A percentile compares a stretch with the other conserved stretches of the same genome.
Conservation (phyloP, 805 yeast species). For the Spathaspora hagerdaliae region DNA sequence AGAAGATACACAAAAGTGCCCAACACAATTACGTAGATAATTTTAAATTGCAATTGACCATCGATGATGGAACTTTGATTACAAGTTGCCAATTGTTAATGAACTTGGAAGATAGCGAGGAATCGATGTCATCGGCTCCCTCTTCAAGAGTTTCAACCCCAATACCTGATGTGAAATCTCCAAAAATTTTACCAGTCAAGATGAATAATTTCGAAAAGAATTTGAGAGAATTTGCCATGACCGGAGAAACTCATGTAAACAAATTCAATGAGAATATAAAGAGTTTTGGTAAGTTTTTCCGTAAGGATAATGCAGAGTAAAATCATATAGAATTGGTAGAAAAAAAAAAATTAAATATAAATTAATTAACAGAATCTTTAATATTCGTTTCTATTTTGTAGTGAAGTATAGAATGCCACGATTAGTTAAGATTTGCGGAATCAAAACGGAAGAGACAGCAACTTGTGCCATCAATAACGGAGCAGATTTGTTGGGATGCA, state of each 20-base stretch:
- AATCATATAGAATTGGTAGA: conserved; percentile 1
- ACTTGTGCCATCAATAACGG: conserved; percentile 62
- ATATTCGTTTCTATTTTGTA: not conserved
- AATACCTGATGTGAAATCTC: conserved; percentile 19
- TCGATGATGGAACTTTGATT: conserved; percentile 17
- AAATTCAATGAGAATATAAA: conserved; percentile 64
- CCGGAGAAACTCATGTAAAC: conserved; percentile 58
- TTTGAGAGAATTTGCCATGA: conserved; percentile 42
- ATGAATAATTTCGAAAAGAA: conserved; percentile 44
- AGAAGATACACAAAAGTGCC: conserved; percentile 42
- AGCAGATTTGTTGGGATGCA: conserved; percentile 78
- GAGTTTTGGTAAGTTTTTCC: conserved; percentile 53
- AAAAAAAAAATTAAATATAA: not conserved
- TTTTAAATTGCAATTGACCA: conserved; percentile 32
- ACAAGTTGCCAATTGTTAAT: conserved; percentile 28
- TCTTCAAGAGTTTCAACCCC: conserved; percentile 6
- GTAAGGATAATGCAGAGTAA: conserved; percentile 23
- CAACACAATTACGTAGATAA: conserved; percentile 31
- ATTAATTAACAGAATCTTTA: not conserved
- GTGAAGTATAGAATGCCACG: not conserved
- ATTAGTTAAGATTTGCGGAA: conserved; percentile 84
- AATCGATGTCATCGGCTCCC: conserved; percentile 2
- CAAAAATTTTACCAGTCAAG: conserved; percentile 23
- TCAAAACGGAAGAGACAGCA: conserved; percentile 67
- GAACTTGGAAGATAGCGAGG: conserved; percentile 24